Base-by-base conservation (phyloP, 768 basidiomycete species). In the Suillus brevipes region DNA sequence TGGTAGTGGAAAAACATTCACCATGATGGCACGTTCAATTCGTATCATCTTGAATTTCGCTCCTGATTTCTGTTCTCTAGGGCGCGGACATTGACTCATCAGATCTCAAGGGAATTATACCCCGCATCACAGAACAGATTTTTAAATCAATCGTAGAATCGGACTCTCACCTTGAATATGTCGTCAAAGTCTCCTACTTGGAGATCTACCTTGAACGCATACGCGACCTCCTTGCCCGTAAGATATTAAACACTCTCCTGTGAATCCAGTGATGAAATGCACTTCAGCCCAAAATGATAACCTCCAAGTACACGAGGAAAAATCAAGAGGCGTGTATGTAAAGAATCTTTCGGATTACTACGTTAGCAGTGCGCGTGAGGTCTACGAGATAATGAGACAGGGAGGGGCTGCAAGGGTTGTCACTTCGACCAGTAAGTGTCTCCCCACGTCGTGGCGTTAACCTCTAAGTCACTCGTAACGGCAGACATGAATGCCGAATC, bases 161-260 rank as follows among this genome's bases (percentile, higher is more conserved):
- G 63, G 97, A 98, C 70, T 86, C 92, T 42, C 94, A 94, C 77
- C 81, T 99, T 64, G 97, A 99, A 78, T 99, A 99, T 77, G 88
- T 98, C 68, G 97, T 99, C 76, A 99, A 99, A 80, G 97, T 98
- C 60, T 97, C 95, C 42, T 99, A 99, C 78, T 98, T 99, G 97
- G 97, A 99, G 81, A 99, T 99, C 65, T 99, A 99, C 78, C 84
- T 99, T 66, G 97, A 99, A 78, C 88, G 90, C 67, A 94, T 99
- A 69, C 86, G 96, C 61, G 97, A 99, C 84, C 80, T 99, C 63
- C 84, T 99, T 62, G 91, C 95, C 66, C 97, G 97, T 99, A 78
- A 74, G 97, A 42, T 28, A n/a, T 38, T 25, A 10, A 42, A 18
- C 18, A 31, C 50, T 42, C 23, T 38, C 56, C 25, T 64, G 60